These are phyloP conservation scores for Rhynchosporium graminicola DNA, from an alignment of 2,329 filamentous ascomycete genomes.

Conservation along the genomic window DNA sequence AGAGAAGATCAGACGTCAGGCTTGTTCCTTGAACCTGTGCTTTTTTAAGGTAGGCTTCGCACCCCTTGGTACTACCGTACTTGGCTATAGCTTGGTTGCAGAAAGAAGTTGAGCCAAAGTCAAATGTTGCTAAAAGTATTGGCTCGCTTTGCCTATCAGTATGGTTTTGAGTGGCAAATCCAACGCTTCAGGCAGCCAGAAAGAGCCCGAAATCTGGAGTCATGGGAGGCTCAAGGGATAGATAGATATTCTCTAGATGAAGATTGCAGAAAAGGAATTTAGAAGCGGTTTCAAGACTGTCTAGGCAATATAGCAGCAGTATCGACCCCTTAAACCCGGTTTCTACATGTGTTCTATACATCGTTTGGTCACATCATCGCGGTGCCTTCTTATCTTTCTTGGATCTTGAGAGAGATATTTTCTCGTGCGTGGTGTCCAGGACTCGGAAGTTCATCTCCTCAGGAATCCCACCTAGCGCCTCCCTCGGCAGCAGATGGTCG, in stretches of 20 bases:
- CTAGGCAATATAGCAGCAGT: too few relatives aligned
- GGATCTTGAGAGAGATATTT: background rate
- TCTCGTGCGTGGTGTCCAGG: background rate
- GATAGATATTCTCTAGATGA: background rate
- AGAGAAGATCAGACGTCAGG: background rate
- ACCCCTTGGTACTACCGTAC: background rate
- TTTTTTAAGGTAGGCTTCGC: background rate
- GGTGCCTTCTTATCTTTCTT: too few relatives aligned
- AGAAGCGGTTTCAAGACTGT: background rate
- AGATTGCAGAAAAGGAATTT: background rate
- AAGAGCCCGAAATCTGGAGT: background rate
- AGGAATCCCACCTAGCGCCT: too few relatives aligned
- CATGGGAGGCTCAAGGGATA: background rate
- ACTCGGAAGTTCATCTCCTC: background rate
- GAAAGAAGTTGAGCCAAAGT: slow-evolving; percentile 10
- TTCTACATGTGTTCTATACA: too few relatives aligned
- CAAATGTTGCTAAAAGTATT: background rate
- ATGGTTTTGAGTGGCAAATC: slow-evolving; percentile 14
- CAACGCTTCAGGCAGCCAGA: slow-evolving; percentile 7
- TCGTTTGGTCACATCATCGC: too few relatives aligned
- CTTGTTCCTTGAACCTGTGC: slow-evolving; percentile 12
- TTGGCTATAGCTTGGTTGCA: slow-evolving; percentile 15
- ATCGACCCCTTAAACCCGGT: background rate
- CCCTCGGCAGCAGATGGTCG: background rate
- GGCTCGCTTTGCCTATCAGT: slow-evolving; percentile 2